Evolutionary conservation across 352 stramenopile species (phyloP).

Genomic region (Phytophthora sp.): DNA sequence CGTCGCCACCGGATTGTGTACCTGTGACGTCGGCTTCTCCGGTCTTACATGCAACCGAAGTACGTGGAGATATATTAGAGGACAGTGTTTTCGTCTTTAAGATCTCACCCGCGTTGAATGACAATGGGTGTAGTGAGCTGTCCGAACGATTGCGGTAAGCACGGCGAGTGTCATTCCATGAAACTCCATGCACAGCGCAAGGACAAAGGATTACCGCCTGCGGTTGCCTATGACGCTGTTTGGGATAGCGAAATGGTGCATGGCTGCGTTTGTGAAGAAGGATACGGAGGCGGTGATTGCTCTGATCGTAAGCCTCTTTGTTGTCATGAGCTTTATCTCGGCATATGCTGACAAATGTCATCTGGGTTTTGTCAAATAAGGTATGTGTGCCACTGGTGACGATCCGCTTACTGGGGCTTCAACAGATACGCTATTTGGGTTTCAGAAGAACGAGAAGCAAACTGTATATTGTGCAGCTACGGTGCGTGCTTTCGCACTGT

Average conservation of each 20-base stretch:
- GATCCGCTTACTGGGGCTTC: constrained; percentile 74
- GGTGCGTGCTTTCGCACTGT: constrained; percentile 29
- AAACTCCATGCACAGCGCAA: constrained; percentile 65
- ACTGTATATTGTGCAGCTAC: constrained; percentile 70
- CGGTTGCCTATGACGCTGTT: constrained; percentile 53
- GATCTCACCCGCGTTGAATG: neutral
- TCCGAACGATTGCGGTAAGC: constrained; percentile 63
- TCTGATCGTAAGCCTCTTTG: constrained; percentile 56
- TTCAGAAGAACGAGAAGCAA: constrained; percentile 87
- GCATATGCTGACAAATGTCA: neutral
- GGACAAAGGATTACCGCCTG: constrained; percentile 55
- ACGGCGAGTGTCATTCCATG: constrained; percentile 79
- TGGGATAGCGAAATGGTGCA: constrained; percentile 92
- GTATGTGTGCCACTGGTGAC: constrained; percentile 60
- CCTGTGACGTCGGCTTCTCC: constrained; percentile 79
- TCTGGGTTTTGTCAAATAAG: constrained; percentile 29
- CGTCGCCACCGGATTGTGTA: constrained; percentile 60
- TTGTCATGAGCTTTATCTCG: neutral
- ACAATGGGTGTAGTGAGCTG: constrained; percentile 57
- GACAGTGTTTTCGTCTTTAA: neutral
- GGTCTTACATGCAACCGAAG: constrained; percentile 79
- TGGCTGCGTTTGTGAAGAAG: constrained; percentile 88
- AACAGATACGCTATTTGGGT: constrained; percentile 67
- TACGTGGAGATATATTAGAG: constrained; percentile 33
- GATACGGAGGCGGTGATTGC: constrained; percentile 88